Evolutionary conservation across 1,139 yeast genomes (phyloP), one percentile per base, ranked within the genome.

Genomic region (Entelexis paramagnoliae): DNA sequence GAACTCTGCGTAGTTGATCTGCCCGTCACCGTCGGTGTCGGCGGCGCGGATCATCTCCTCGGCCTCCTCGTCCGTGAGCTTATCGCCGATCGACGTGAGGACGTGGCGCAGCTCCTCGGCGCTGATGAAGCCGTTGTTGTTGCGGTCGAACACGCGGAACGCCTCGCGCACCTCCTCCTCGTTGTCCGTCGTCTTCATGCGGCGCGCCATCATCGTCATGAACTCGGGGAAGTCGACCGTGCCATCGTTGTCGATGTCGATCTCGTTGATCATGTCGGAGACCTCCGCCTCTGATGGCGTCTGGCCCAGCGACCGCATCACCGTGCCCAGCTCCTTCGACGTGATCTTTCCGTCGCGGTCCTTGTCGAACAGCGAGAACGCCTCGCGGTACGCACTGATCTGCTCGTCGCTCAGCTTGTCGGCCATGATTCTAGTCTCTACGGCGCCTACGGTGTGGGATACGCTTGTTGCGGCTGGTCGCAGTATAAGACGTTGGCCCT

Each of bases 151-250:
- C 46, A 91, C 98, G 71, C 89, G 89, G 76, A 91, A 91, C 16
- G 98, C 98, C 72, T 91, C 98, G 59, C 93, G 80, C 62, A 91
- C 82, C 69, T 91, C 98, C 61, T 94, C 97, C 69, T 91, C 97
- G 33, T 93, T 82, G 68, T 91, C 98, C 56, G 94, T 87, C 64
- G 91, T 96, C 72, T 84, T 85, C 81, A 91, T 83, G 67, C 91
- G 94, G 72, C 98, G 83, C 32, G 96, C 95, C 87, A 81, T 81
- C 85, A 81, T 80, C 60, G 86, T 80, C 66, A 81, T 74, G 63
- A 81, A 81, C 61, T 72, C 76, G 50, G 61, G 89, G 73, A 89
- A 89, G 68, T 89, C 97, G 64, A 91, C 88, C 60, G 87, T 81
- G 43, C 96, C 96, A 70, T 89, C 95, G 61, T 91, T 89, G 71